Evolutionary conservation across 176 grass and related monocot species (phyloP).

Genomic region (Pharus latifolius): DNA sequence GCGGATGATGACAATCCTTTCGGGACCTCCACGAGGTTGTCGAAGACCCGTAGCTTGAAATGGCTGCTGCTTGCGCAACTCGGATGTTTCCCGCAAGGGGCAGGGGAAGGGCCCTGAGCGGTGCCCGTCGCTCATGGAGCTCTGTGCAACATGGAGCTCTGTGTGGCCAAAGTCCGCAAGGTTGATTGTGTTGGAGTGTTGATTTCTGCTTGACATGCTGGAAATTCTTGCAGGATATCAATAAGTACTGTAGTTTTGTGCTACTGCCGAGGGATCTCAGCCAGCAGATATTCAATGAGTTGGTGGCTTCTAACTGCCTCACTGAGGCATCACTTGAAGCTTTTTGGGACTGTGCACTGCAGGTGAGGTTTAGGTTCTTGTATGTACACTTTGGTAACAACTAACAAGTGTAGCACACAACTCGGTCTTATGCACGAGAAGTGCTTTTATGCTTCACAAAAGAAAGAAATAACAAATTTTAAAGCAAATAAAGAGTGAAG

Average conservation of each 20-base stretch:
- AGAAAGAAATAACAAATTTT: too few relatives aligned
- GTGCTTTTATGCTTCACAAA: too few relatives aligned
- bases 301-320: conserved; percentile 52
- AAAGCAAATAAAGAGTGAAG: too few relatives aligned
- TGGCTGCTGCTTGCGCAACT: conserved; percentile 58
- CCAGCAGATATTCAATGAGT: conserved; percentile 83
- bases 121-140: conserved; percentile 70
- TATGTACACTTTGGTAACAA: background rate
- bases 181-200: conserved; percentile 13
- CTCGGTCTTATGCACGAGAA: background rate
- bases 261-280: conserved; percentile 87
- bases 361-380: conserved; percentile 30
- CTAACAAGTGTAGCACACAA: background rate
- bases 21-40: conserved; percentile 45
- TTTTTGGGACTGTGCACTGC: conserved; percentile 74
- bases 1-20: conserved; percentile 37
- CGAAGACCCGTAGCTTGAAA: conserved; percentile 78
- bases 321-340: conserved; percentile 46
- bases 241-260: conserved; percentile 57
- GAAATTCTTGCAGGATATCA: conserved; percentile 60
- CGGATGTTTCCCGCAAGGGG: conserved; percentile 27
- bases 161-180: conserved; percentile 70
- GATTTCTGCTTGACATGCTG: background rate
- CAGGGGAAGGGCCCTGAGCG: conserved; percentile 27
- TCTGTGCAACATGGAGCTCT: too few relatives aligned